These are phyloP conservation scores for Yarrowia hollandica DNA, from an alignment of 805 yeast genomes.

Conservation along the genomic window DNA sequence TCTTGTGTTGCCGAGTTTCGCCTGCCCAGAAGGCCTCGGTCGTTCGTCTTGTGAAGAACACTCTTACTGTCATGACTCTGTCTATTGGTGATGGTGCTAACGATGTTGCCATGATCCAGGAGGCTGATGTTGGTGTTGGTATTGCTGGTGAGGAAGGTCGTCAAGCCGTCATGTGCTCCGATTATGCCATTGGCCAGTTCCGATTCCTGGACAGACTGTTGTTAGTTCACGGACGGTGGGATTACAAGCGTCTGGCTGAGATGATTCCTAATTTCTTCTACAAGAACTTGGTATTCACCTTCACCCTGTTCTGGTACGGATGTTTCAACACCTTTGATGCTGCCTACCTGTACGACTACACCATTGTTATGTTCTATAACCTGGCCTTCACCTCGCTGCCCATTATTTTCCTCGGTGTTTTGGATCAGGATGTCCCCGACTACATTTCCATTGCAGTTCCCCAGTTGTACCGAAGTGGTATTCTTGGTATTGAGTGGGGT, in stretches of 20 bases:
- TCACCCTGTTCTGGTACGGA: constrained; percentile 79
- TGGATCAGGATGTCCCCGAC: constrained; percentile 78
- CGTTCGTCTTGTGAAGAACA: constrained; percentile 64
- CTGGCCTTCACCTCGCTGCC: constrained; percentile 83
- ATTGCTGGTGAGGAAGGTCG: constrained; percentile 88
- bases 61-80: constrained; percentile 70
- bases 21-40: constrained; percentile 83
- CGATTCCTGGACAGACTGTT: constrained; percentile 64
- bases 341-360: constrained; percentile 73
- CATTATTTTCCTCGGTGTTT: constrained; percentile 67
- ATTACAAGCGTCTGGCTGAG: constrained; percentile 70
- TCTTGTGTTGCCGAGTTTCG: constrained; percentile 80
- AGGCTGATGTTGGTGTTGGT: constrained; percentile 82
- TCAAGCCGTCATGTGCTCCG: constrained; percentile 85
- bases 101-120: constrained; percentile 87
- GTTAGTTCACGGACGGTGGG: constrained; percentile 81
- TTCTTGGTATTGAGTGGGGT: constrained; percentile 64
- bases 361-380: constrained; percentile 76
- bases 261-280: constrained; percentile 81
- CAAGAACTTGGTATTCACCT: constrained; percentile 72
- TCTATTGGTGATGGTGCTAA: constrained; percentile 88
- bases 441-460: constrained; percentile 68
- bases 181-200: constrained; percentile 81
- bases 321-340: constrained; percentile 71
- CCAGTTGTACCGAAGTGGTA: constrained; percentile 68